Base-by-base conservation (phyloP, 306 rosid genomes). In the Purshia tridentata region DNA sequence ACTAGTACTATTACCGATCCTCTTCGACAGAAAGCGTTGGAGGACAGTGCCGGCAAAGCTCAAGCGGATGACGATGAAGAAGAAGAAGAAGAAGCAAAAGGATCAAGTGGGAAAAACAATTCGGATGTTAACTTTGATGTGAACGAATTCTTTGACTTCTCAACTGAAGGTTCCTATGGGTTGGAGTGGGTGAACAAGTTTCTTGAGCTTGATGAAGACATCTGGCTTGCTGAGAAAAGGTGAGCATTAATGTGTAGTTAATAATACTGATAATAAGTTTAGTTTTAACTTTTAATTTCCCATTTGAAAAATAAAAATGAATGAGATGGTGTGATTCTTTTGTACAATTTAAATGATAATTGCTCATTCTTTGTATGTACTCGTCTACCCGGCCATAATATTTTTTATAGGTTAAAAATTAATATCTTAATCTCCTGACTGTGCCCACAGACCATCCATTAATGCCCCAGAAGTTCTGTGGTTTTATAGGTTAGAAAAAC, bases 141-240 rank as follows among this genome's bases (percentile, higher is more conserved):
- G 42, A 64, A 84, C 42, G 86, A 86, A 59, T 83, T 89, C 79
- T 83, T 89, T 44, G 76, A 84, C 61, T 84, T 84, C 69, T 46
- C 86, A 3, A 13, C 78, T 1, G 89, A 84, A 57, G 88, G 69
- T 19, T 41, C 85, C 0, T 72, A 22, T 46, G 91, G 77, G 9
- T 45, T 78, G n/a, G 86, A 89, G 35, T 89, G 89, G 94, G 61
- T 81, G 48, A 84, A 72, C 80, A 86, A 81, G 72, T 85, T 77
- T 72, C 74, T 86, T 20, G 84, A 88, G 45, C 72, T 81, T 16
- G 87, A 89, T 41, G 79, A 67, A 23, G 72, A 65, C 69, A 48
- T 70, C 55, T 62, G 78, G 20, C 48, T 11, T 64, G 72, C 75
- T 14, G 20, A 11, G 48, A 72, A 63, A 64, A 55, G 40, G 61